Evolutionary conservation across 176 grass and related monocot species (phyloP), one percentile per base, ranked within the genome.

Genomic region (Phyllostachys edulis): DNA sequence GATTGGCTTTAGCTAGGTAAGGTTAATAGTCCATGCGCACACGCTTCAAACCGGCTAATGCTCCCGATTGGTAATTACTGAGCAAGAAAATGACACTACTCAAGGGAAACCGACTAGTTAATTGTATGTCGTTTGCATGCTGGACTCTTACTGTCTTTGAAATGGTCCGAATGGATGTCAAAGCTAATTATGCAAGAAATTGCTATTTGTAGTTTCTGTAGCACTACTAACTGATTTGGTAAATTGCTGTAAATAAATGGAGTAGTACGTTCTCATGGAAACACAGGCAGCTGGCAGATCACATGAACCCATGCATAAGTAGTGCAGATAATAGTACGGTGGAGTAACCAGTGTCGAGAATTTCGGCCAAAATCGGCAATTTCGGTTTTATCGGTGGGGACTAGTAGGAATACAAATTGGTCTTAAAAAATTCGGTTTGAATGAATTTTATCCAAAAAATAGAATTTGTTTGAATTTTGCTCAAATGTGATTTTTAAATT

Each of bases 101-200:
- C 23, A 3, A 76, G 3, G 34, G 6, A 41, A 81, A 65, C 42
- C 0, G 42, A 29, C 54, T 11, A n/a, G 44, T 24, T 11, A n/a
- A 29, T 24, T 21, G 2, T 49, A 51, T 34, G 45, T 79, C 26
- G 26, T 52, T 41, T 70, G 12, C 34, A 26, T 57, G 45, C 45
- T 78, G 59, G 47, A 67, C 56, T 41, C 14, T 49, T 11, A 13
- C n/a, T 15, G 47, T 17, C 77, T 38, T 81, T 85, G 71, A 89
- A 85, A 51, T 2, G 42, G 71, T 77, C 64, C 77, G 23, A 18
- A 63, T 37, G 6, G 26, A 40, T n/a, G 72, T 0, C 64, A 69
- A 11, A 20, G 45, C 44, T 17, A 17, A 51, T 8, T 14, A 26
- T 2, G 9, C 9, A 26, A 61, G 57, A 61, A 61, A 61, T 13